Percentiles rank a stretch among this genome's conserved stretches.
These are phyloP conservation scores for Globisporangium apiculatum DNA, from an alignment of 352 stramenopile genomes.

Conservation along the genomic window DNA sequence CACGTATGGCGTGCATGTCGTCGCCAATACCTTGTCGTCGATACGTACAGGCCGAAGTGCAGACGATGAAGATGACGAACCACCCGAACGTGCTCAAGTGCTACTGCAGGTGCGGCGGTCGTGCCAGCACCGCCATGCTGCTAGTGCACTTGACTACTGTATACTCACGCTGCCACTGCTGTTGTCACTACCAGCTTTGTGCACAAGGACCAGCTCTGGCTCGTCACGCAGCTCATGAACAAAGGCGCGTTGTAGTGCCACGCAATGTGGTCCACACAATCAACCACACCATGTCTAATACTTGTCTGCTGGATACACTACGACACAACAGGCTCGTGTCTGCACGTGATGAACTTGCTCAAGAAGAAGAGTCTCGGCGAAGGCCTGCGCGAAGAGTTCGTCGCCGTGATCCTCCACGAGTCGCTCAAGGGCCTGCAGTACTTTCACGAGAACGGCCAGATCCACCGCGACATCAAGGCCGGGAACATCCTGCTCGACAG, in stretches of 20 bases:
- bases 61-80: conserved; percentile 98
- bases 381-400: conserved; percentile 92
- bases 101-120: conserved; percentile 79
- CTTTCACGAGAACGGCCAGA: conserved; percentile 98
- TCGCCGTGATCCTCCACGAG: conserved; percentile 96
- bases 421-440: conserved; percentile 97
- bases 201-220: conserved; percentile 95
- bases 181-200: conserved; percentile 85
- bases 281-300: too few relatives aligned
- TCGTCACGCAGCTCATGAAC: conserved; percentile 99
- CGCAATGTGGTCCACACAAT: too few relatives aligned
- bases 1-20: too few relatives aligned
- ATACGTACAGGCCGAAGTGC: conserved; percentile 83
- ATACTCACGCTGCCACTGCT: background rate
- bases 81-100: conserved; percentile 97
- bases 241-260: conserved; percentile 59
- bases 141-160: background rate
- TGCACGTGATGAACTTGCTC: conserved; percentile 95
- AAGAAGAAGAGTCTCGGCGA: conserved; percentile 88
- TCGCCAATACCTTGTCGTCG: too few relatives aligned
- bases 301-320: too few relatives aligned
- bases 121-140: background rate
- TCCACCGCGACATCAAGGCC: conserved; percentile 98
- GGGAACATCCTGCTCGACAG: conserved; percentile 96
- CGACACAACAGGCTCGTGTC: conserved; percentile 72